Base-by-base conservation (phyloP, 768 basidiomycete species). In the Tephrocybe sp. region DNA sequence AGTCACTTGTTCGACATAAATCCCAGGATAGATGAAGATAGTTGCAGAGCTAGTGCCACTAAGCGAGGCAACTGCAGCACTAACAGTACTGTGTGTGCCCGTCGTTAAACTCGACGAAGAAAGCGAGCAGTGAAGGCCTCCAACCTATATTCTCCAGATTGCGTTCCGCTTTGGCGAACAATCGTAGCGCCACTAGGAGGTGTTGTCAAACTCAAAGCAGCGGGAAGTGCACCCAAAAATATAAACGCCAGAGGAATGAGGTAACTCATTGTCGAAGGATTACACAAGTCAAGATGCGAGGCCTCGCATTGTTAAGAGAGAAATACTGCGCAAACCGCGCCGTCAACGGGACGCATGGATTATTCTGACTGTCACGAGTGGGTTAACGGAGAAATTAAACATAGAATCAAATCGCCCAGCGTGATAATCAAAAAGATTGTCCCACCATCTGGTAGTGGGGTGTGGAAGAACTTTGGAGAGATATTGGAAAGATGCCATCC, bases 101-200 rank as follows among this genome's bases (percentile, higher is more conserved):
- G 20, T 30, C 19, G 12, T 32, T 13, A 4, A 1, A 33, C 34
- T 5, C 40, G 39, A 36, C 5, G 12, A 12, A 41, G n/a, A 30
- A 6, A 19, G 7, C 16, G 11, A 42, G n/a, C 40, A 11, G 22
- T 14, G 10, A 22, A 6, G 17, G 32, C 13, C 8, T 2, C 14
- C 16, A 26, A 60, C 35, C 63, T 64, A 41, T 60, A 65, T 45
- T 65, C 58, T 45, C 64, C 64, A 11, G 51, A 41, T 20, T 54
- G 35, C 7, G 64, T 62, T n/a, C 58, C 56, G 39, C 51, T 55
- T 50, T 58, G 58, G 20, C 62, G 61, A 47, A 66, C 65, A 22
- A 66, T 57, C 39, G 58, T 60, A n/a, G 63, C 62, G 10, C 62
- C 65, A n/a, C 52, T 47, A 3, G 65, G 65, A 33, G 65, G 63